Percentiles rank a stretch among this genome's conserved stretches.
phyloP scores from a whole-genome alignment of 2,329 filamentous ascomycete genomes.

The Sporothrix euskadiensis region DNA sequence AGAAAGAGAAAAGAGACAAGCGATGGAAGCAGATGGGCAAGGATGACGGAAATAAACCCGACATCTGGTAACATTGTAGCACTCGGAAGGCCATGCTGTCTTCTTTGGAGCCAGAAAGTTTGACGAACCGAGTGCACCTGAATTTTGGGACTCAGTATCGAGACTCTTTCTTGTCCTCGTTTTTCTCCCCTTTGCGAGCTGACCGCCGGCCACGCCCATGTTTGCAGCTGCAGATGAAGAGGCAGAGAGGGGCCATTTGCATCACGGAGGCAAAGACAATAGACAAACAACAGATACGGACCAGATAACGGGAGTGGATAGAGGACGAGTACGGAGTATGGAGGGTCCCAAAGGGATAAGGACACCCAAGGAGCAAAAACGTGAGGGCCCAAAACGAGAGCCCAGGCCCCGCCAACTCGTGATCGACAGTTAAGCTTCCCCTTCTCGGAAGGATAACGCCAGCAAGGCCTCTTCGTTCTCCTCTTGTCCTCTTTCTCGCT shows the following conservation, averaged over 20 bases:
- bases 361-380: neutral
- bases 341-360: neutral
- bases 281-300: neutral
- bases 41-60: neutral
- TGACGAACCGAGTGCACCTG: neutral
- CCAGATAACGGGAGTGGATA: neutral
- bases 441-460: neutral
- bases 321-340: neutral
- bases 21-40: neutral
- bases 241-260: neutral
- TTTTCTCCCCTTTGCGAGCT: neutral
- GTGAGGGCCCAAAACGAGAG: neutral
- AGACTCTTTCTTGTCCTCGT: neutral
- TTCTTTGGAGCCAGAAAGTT: neutral
- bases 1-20: neutral
- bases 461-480: neutral
- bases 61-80: slow-evolving; percentile 4
- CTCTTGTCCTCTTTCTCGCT: neutral
- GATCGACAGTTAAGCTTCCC: slow-evolving; percentile 23
- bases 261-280: neutral
- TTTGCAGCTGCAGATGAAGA: neutral
- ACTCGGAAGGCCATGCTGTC: neutral
- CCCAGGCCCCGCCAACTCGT: slow-evolving; percentile 1
- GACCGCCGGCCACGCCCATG: neutral
- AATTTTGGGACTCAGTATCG: neutral